Conservation (phyloP, 495 filamentous ascomycete species). For the Astrothelium subdiscretum region DNA sequence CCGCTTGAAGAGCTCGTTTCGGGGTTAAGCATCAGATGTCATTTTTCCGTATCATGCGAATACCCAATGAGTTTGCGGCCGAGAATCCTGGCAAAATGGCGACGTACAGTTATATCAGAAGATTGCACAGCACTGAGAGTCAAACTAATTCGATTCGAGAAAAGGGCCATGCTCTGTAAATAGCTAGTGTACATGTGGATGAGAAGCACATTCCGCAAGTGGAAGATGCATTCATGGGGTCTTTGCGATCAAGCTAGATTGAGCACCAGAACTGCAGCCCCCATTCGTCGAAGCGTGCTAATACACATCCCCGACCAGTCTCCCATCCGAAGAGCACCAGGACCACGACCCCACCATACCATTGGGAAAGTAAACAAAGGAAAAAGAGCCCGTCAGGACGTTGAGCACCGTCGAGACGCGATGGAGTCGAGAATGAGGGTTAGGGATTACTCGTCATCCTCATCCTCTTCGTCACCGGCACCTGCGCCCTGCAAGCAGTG, state of each 20-base stretch:
- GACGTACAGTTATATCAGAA: not conserved
- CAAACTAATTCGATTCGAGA: not conserved
- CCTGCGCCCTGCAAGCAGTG: not conserved
- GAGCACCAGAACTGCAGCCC: not conserved
- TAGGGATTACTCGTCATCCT: not conserved
- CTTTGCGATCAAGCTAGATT: not conserved
- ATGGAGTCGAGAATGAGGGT: not conserved
- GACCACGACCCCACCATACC: slow-evolving; percentile 1
- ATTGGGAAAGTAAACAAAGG: not conserved
- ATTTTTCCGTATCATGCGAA: too few species aligned
- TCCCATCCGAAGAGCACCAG: not conserved
- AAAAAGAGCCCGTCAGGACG: not conserved
- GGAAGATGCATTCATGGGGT: not conserved
- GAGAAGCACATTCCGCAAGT: not conserved
- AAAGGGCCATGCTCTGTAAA: not conserved
- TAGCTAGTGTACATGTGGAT: slow-evolving; percentile 1
- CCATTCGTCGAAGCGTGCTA: not conserved
- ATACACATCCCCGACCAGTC: not conserved
- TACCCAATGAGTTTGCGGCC: too few species aligned
- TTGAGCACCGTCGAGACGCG: not conserved
- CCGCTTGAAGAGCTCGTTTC: not conserved
- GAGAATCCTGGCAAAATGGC: not conserved
- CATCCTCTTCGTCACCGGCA: not conserved
- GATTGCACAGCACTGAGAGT: not conserved
- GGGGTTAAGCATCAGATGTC: not conserved